These are phyloP conservation scores for Dujonia santamariae DNA, from an alignment of 1,139 yeast species.

Conservation along the genomic window DNA sequence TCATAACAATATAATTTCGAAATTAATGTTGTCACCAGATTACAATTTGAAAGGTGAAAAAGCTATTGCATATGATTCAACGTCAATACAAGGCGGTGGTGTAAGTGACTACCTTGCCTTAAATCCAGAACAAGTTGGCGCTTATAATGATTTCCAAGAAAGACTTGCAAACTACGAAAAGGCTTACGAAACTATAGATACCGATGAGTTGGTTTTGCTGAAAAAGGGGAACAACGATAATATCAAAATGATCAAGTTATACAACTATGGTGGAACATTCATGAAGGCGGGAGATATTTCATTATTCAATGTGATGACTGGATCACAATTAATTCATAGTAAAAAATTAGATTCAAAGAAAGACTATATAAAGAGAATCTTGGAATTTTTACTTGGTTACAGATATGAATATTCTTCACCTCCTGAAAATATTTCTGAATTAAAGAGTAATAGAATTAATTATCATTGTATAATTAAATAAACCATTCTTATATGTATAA, in stretches of 20 bases:
- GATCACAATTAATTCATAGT: constrained; percentile 6
- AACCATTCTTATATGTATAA: too few relatives aligned
- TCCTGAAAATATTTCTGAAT: constrained; percentile 3
- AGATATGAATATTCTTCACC: constrained; percentile 9
- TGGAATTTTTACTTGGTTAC: constrained; percentile 9
- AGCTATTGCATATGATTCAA: constrained; percentile 3
- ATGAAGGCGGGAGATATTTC: constrained; percentile 8
- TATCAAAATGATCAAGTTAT: constrained; percentile 68
- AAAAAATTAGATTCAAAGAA: constrained; percentile 6
- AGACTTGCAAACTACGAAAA: constrained; percentile 73
- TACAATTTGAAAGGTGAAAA: constrained; percentile 33
- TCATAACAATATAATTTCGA: constrained; percentile 70
- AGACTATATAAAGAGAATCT: constrained; percentile 7
- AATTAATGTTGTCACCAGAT: constrained; percentile 88
- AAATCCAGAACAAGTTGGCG: constrained; percentile 3
- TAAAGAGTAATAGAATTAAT: constrained; percentile 6
- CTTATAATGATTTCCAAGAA: constrained; percentile 55
- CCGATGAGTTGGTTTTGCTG: constrained; percentile 66
- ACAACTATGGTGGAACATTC: constrained; percentile 9
- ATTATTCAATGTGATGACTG: constrained; percentile 8
- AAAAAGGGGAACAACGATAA: constrained; percentile 8
- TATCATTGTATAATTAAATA: too few relatives aligned
- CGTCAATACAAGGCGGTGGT: constrained; percentile 52
- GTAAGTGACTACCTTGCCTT: constrained; percentile 14
- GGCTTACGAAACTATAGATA: constrained; percentile 66